Percentiles rank a stretch among this genome's conserved stretches.
Conservation (phyloP, 2,329 filamentous ascomycete genomes). For the Aspergillus cejpii region DNA sequence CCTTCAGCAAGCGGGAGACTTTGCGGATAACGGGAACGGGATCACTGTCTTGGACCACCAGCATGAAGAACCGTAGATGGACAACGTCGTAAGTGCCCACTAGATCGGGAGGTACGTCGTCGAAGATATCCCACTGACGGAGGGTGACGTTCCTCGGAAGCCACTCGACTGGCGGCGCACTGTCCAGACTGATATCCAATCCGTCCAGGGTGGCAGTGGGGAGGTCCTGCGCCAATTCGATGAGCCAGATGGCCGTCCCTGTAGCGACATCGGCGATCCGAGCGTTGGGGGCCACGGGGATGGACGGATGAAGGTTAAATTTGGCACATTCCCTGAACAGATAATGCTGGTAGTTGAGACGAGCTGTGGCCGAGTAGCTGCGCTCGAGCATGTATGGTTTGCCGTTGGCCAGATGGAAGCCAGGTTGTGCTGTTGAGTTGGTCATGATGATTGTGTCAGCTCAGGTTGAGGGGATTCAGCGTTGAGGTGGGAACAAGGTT, state of each 20-base stretch:
- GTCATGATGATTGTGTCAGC: neutral
- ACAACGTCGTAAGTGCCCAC: slow-evolving; percentile 21
- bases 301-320: slow-evolving; percentile 10
- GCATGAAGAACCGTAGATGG: slow-evolving; percentile 13
- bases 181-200: slow-evolving; percentile 11
- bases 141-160: slow-evolving; percentile 13
- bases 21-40: slow-evolving; percentile 2
- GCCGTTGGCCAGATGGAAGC: neutral
- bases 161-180: slow-evolving; percentile 7
- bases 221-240: slow-evolving; percentile 6
- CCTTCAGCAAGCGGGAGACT: slow-evolving; percentile 3
- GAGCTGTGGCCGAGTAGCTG: neutral
- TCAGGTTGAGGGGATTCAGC: no score
- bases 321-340: neutral
- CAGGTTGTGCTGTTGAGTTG: neutral
- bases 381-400: neutral
- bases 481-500: no score
- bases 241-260: slow-evolving; percentile 17
- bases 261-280: slow-evolving; percentile 19
- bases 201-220: slow-evolving; percentile 13
- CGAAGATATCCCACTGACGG: slow-evolving; percentile 12
- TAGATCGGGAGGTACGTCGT: slow-evolving; percentile 11
- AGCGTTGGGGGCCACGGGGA: slow-evolving; percentile 1
- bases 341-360: neutral
- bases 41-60: slow-evolving; percentile 4